Conservation (phyloP, 768 basidiomycete genomes). For the Mycena vitilis region DNA sequence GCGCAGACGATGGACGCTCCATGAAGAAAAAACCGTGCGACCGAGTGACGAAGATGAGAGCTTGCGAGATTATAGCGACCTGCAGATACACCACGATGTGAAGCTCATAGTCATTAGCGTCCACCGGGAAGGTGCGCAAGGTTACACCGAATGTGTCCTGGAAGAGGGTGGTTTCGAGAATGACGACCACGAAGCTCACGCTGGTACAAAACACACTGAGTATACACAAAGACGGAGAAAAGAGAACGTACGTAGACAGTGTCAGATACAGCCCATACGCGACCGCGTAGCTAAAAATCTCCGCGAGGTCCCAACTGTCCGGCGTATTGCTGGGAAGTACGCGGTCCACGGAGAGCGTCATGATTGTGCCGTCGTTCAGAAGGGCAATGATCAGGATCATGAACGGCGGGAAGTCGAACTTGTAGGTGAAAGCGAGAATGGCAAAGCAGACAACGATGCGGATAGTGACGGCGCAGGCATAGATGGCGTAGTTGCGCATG, state of each 20-base stretch:
- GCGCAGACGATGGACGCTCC: slow-evolving; percentile 92
- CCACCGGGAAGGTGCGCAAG: slow-evolving; percentile 53
- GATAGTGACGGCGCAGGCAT: slow-evolving; percentile 94
- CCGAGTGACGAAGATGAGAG: slow-evolving; percentile 96
- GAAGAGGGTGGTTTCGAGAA: slow-evolving; percentile 91
- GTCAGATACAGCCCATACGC: slow-evolving; percentile 97
- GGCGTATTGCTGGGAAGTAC: slow-evolving; percentile 93
- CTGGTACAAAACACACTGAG: slow-evolving; percentile 49
- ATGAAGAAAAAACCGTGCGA: slow-evolving; percentile 97
- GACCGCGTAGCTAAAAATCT: slow-evolving; percentile 95
- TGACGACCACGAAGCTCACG: slow-evolving; percentile 82
- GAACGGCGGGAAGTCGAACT: slow-evolving; percentile 99
- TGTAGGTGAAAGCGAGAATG: slow-evolving; percentile 93
- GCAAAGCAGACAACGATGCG: slow-evolving; percentile 99
- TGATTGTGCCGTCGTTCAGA: slow-evolving; percentile 98
- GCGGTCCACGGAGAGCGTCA: slow-evolving; percentile 97
- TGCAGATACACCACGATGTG: slow-evolving; percentile 92
- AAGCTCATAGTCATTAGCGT: slow-evolving; percentile 74
- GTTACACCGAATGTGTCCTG: slow-evolving; percentile 83
- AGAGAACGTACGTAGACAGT: slow-evolving; percentile 78
- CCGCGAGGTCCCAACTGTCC: slow-evolving; percentile 94
- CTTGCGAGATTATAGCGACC: slow-evolving; percentile 99
- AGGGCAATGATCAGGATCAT: slow-evolving; percentile 99
- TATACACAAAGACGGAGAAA: slow-evolving; percentile 15
- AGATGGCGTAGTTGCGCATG: slow-evolving; percentile 99